These are phyloP conservation scores for Fusarium hostae DNA, from an alignment of 2,329 filamentous ascomycete genomes.

Conservation along the genomic window DNA sequence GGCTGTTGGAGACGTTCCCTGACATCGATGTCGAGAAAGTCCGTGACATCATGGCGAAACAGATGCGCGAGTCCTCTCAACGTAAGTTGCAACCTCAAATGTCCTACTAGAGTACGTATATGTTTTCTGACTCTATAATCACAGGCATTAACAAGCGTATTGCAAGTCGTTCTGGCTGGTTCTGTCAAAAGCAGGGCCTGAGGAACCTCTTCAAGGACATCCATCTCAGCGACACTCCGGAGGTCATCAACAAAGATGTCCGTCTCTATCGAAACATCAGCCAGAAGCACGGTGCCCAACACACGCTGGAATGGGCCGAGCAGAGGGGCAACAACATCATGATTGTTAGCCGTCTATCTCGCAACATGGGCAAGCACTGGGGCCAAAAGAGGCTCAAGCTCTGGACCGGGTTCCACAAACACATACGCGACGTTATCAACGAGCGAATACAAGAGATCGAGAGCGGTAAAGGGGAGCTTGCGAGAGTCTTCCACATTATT, in stretches of 20 bases:
- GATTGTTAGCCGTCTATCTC: neutral
- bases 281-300: neutral
- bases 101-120: neutral
- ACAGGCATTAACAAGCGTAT: neutral
- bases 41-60: neutral
- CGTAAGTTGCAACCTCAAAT: neutral
- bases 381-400: neutral
- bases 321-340: neutral
- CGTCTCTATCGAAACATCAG: slow-evolving; percentile 5
- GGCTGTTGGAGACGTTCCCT: neutral
- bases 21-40: neutral
- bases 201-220: neutral
- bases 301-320: slow-evolving; percentile 13
- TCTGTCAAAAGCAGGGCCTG: neutral
- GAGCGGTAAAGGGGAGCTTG: neutral
- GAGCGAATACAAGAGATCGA: slow-evolving; percentile 3
- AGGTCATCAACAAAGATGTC: neutral
- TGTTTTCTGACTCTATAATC: neutral
- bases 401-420: neutral
- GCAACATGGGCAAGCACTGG: neutral
- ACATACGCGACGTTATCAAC: slow-evolving; percentile 3
- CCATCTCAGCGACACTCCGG: neutral
- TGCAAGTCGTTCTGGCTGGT: neutral
- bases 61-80: neutral
- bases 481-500: neutral